Base-by-base conservation (phyloP, 139 green algal genomes). In the Chlamydomonas incerta region DNA sequence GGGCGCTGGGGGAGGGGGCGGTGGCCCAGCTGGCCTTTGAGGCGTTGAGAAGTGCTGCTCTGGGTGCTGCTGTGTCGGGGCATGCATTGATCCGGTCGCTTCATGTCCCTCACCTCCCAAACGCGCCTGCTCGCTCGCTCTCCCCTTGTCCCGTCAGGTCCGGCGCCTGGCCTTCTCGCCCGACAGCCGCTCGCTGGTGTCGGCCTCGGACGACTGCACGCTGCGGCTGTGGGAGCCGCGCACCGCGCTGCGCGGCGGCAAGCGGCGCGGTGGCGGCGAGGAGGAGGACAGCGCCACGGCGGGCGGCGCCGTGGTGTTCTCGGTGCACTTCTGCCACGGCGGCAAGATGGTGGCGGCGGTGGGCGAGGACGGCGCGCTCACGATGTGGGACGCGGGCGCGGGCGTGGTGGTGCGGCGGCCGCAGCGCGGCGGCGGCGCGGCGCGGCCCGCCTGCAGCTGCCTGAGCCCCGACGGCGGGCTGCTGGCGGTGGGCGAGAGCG, bases 211-310 rank as follows among this genome's bases (percentile, higher is more conserved):
- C 60, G 60, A 82, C 60, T 72, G 60, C 60, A 82, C 75, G 35
- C 62, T 82, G 75, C 24, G 75, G 60, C 75, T 82, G 57, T 82
- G 75, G 75, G 75, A 82, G 50, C 60, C 75, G 18, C 60, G 60
- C 35, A 33, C 31, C 6, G 75, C 75, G 23, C 35, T 82, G 52
- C 13, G 10, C 15, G 29, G 11, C 34, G 11, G 57, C 73, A 14
- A 13, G 15, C 11, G 37, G 18, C 28, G 35, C 3, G 72, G 72
- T 8, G 46, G 46, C 10, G 72, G 29, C 29, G 52, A 29, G 73
- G 73, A 31, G 17, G 18, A 14, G 18, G 13, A 21, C 26, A 2
- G 2, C 65, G 13, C 65, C 14, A 23, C 31, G 15, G 9, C 67
- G 28, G 67, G 33, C 67, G 67, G 67, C 34, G 67, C 67, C 33